These are phyloP conservation scores for Alternaria angustiovoidea DNA, from an alignment of 2,329 filamentous ascomycete species.

Conservation along the genomic window DNA sequence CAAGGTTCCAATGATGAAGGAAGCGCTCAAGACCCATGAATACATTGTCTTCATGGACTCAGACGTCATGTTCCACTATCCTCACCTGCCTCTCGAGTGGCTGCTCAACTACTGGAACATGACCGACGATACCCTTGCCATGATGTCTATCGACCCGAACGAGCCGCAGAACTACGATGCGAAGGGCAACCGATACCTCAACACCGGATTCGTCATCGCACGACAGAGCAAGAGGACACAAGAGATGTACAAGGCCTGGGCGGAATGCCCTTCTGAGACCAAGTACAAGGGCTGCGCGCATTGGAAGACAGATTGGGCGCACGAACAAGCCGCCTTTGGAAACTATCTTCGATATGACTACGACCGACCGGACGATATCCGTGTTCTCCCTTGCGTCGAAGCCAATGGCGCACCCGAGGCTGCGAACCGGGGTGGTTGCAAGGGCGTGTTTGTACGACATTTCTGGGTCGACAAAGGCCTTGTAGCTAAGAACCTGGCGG, in stretches of 20 bases:
- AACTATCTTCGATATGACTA: constrained; percentile 52
- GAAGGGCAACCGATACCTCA: constrained; percentile 52
- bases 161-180: constrained; percentile 54
- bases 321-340: constrained; percentile 51
- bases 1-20: constrained; percentile 58
- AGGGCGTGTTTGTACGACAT: constrained; percentile 51
- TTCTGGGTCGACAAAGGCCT: constrained; percentile 50
- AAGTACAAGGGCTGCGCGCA: constrained; percentile 46
- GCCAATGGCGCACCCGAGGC: constrained; percentile 50
- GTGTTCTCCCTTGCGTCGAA: constrained; percentile 50
- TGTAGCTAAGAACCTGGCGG: constrained; percentile 42
- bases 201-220: constrained; percentile 57
- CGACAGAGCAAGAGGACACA: constrained; percentile 50
- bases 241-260: constrained; percentile 51
- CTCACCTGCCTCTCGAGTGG: constrained; percentile 59
- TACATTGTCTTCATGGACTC: constrained; percentile 60
- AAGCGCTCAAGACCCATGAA: constrained; percentile 51
- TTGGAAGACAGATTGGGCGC: constrained; percentile 49
- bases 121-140: constrained; percentile 54
- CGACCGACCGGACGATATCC: constrained; percentile 48
- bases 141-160: constrained; percentile 58
- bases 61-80: constrained; percentile 59
- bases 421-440: constrained; percentile 44
- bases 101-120: constrained; percentile 62
- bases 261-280: constrained; percentile 47